These are phyloP conservation scores for Populus euphratica DNA, from an alignment of 345 rosid genomes.

Conservation along the genomic window DNA sequence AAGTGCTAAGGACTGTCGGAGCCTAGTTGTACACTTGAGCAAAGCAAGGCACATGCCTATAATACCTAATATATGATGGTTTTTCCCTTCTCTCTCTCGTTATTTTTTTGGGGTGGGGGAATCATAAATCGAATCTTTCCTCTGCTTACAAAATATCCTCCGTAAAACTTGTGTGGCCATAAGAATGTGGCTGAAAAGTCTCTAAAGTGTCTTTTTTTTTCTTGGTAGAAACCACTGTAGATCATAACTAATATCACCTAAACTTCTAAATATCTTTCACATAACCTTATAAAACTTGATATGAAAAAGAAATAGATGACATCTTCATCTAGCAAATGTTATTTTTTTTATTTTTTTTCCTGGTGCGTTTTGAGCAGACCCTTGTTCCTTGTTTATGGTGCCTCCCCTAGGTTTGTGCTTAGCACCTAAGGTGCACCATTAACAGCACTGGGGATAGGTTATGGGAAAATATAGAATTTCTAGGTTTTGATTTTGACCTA, in stretches of 20 bases:
- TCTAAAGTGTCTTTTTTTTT: background rate
- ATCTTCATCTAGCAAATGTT: background rate
- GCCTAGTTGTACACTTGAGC: background rate
- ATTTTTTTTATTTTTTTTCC: background rate
- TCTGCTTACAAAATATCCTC: background rate
- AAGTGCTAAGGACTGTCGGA: background rate
- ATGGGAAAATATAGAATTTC: background rate
- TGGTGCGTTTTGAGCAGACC: background rate
- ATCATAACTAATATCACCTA: background rate
- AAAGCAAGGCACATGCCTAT: background rate
- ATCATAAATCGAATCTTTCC: background rate
- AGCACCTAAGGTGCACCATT: background rate
- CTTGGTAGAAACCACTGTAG: background rate
- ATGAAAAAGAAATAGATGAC: background rate
- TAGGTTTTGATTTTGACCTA: background rate
- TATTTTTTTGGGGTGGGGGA: background rate
- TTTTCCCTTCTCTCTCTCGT: background rate
- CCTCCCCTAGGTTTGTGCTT: background rate
- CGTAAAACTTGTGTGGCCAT: background rate
- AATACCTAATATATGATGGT: background rate
- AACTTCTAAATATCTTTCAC: background rate
- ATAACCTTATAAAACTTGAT: background rate
- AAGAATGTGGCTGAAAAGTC: background rate
- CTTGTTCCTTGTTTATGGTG: background rate
- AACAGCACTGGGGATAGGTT: background rate